These are phyloP conservation scores for Ricinus communis DNA, from an alignment of 345 rosid species.

Conservation along the genomic window DNA sequence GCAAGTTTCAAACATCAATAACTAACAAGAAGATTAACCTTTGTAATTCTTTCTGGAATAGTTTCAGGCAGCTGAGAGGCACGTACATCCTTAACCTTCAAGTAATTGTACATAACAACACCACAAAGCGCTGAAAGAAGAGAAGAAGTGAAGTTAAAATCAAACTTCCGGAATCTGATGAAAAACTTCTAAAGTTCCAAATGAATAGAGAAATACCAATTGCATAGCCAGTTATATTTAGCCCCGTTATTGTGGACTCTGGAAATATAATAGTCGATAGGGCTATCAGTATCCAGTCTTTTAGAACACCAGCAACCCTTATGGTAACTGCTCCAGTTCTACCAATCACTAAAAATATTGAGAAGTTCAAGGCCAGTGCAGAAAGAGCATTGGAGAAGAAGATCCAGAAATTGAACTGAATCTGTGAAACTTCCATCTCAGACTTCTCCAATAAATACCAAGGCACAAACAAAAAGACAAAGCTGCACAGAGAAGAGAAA, in stretches of 20 bases:
- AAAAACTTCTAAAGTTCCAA: neutral
- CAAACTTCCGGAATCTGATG: neutral
- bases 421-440: constrained; percentile 70
- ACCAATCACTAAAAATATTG: constrained; percentile 89
- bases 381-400: constrained; percentile 94
- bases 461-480: constrained; percentile 83
- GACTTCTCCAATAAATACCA: constrained; percentile 93
- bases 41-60: constrained; percentile 70
- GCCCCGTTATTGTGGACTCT: constrained; percentile 87
- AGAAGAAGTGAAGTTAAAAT: neutral
- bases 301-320: constrained; percentile 94
- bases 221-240: constrained; percentile 90
- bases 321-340: constrained; percentile 95
- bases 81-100: constrained; percentile 75
- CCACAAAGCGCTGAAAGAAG: constrained; percentile 76
- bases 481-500: constrained; percentile 52
- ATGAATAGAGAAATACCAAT: constrained; percentile 53
- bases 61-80: constrained; percentile 69
- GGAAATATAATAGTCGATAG: constrained; percentile 91
- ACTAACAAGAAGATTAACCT: constrained; percentile 51
- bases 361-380: constrained; percentile 86
- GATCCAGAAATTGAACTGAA: constrained; percentile 95
- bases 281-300: constrained; percentile 96
- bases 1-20: too few species aligned
- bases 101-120: constrained; percentile 90